phyloP scores from a whole-genome alignment of 2,329 filamentous ascomycete species.

The Emergomyces orientalis region DNA sequence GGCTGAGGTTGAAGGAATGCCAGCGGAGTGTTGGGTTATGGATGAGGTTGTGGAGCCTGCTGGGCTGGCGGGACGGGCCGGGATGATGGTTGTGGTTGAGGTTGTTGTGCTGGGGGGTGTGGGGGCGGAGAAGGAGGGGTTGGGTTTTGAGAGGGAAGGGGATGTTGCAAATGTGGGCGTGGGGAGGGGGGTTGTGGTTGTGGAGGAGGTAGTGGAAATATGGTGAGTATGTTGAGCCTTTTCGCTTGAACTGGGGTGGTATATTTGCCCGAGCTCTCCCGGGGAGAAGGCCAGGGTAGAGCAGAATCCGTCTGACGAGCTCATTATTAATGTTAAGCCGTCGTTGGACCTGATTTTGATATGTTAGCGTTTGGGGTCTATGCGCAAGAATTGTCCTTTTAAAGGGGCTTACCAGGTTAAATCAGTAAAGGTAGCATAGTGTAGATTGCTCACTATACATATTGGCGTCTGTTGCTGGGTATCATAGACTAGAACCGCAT shows the following conservation, averaged over 20 bases:
- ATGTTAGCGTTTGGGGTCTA: slow-evolving; percentile 17
- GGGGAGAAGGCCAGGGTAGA: slow-evolving; percentile 76
- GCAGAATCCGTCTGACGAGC: slow-evolving; percentile 97
- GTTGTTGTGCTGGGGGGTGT: slow-evolving; percentile 47
- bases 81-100: slow-evolving; percentile 14
- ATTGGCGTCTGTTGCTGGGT: slow-evolving; percentile 92
- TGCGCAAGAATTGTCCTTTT: not conserved
- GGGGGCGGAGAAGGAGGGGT: slow-evolving; percentile 47
- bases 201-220: slow-evolving; percentile 36
- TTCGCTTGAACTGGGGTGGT: slow-evolving; percentile 45
- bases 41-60: slow-evolving; percentile 75
- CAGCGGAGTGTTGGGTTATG: slow-evolving; percentile 7
- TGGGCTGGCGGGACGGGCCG: slow-evolving; percentile 61
- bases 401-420: slow-evolving; percentile 65
- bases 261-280: slow-evolving; percentile 75
- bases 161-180: slow-evolving; percentile 57
- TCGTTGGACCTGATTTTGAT: slow-evolving; percentile 55
- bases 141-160: slow-evolving; percentile 47
- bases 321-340: slow-evolving; percentile 73
- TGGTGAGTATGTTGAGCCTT: slow-evolving; percentile 29
- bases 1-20: slow-evolving; percentile 7
- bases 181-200: slow-evolving; percentile 57
- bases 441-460: slow-evolving; percentile 90
- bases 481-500: slow-evolving; percentile 89
- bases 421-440: slow-evolving; percentile 96